Evolutionary conservation across 73 alveolate genomes (phyloP), one percentile per base, ranked within the genome.

Genomic region (Paramecium pentaurelia): DNA sequence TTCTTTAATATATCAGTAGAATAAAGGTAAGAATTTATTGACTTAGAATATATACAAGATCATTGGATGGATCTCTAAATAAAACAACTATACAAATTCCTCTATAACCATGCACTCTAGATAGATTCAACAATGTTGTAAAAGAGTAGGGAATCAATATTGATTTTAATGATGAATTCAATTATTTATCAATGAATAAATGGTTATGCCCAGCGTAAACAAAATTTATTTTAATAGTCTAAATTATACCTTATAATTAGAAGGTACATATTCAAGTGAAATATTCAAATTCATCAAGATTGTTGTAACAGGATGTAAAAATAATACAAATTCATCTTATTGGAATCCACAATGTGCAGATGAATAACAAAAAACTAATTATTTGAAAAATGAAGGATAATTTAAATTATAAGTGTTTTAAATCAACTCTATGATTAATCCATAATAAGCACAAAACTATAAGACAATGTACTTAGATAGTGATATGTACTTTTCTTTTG

Each of bases 191-290:
- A 14, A 30, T 75, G 37, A 45, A 37, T 34, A 22, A 75, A 37
- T 75, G 88, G 88, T 75, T 75, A 40, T 75, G 88, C 60, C 88
- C 88, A 37, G 88, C 42, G 88, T 75, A 75, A 34, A 32, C 5
- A 34, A 16, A 14, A 54, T 54, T 37, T 34, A 75, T 75, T 37
- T 70, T 32, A 11, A 34, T 75, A 75, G 88, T 40, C 49, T 1
- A 16, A 37, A 37, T 34, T 75, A 37, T 75, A 37, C 25, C 0
- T 37, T 75, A 0, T n/a, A 32, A 8, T 14, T 75, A 6, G 88
- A 45, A 22, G 88, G 88, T 11, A 75, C 60, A 40, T 75, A 37
- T 40, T 32, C 88, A 22, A 75, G 88, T 75, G 88, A 75, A 22
- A n/a, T 37, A 37, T 75, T 75, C 40, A 45, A 75, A 32, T 75